Base-by-base conservation (phyloP, 2,329 filamentous ascomycete species). In the Fusarium hainanense region DNA sequence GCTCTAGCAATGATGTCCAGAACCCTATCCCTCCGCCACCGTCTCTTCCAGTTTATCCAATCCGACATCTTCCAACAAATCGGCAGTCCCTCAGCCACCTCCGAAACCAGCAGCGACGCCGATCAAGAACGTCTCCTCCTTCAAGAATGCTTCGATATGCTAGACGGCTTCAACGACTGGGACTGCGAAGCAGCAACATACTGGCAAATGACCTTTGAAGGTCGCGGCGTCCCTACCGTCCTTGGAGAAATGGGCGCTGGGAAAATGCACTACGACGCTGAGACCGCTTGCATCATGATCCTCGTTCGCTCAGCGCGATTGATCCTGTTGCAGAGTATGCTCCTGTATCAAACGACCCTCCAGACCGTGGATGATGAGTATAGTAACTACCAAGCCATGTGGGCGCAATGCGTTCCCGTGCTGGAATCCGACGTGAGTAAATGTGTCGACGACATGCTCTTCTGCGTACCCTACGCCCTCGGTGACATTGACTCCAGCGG, bases 261-360 rank as follows among this genome's bases (percentile, higher is more conserved):
- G 4, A 61, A 41, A 7, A 67, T 50, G 6, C 70, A 72, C 54
- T 79, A 73, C 56, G 77, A 79, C 43, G 64, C 71, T 4, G 76
- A 78, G 48, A 79, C 77, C 11, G 77, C 77, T 0, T 79, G 77
- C 54, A 78, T 71, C 28, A 75, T 79, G 34, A 75, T 79, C 23
- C 54, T 79, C 12, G 59, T 79, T 5, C 72, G 77, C 8, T 77
- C 77, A 1, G 74, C 75, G 8, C 73, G 77, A 2, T 69, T 79
- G 4, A 78, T 79, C 2, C 44, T 79, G 1, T 48, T 79, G 10
- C 54, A 76, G 43, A 76, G 69, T 30, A 71, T 79, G 61, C 68
- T 79, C 10, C 48, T 74, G 7, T 76, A 77, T 46, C 71, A 74
- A 14, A 56, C 50, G 5, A 66, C 50, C 25, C 51, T 73, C 21